Base-by-base conservation (phyloP, 306 rosid genomes). In the Vicia villosa region DNA sequence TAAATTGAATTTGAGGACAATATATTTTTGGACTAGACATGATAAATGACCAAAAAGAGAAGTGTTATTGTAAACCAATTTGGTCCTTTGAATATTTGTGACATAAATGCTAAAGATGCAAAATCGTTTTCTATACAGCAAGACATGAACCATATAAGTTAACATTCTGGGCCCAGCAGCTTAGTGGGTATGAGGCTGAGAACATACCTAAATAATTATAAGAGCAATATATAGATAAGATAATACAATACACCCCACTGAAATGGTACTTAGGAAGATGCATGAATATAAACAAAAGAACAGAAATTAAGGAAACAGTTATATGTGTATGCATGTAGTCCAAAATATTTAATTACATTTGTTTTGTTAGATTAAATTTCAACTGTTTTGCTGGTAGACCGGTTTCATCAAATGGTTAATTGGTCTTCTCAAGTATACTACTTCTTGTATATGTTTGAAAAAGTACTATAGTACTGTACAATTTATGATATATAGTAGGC, bases 131-230 rank as follows among this genome's bases (percentile, higher is more conserved):
- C 68, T 17, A 41, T 8, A 19, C 22, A 19, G 50, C 24, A 32
- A 38, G 43, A 28, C 49, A 62, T 11, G 30, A 60, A 67, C 61
- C 49, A 24, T 50, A 55, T 5, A 12, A 16, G 15, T 17, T n/a
- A 19, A 57, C 52, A 21, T 47, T 50, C 64, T 50, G 54, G 64
- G 65, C 72, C 83, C 73, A 43, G 38, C 28, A 41, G 15, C 69
- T 42, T 50, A 70, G 5, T 3, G 52, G 0, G n/a, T 41, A 46
- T 42, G 9, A 13, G 26, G 41, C 1, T 20, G 49, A 54, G 32
- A 56, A 37, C 70, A 19, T 17, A 13, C 50, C 56, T 58, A 51
- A 70, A 40, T 49, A 64, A 62, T 63, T 57, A 37, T 24, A 13
- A 20, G 4, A 20, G 21, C 9, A 56, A 43, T 66, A 10, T 10